A percentile compares a stretch with the other conserved stretches of the same genome.
These are phyloP conservation scores for Mollisia scopiformis DNA, from an alignment of 2,329 filamentous ascomycete genomes.

Conservation along the genomic window DNA sequence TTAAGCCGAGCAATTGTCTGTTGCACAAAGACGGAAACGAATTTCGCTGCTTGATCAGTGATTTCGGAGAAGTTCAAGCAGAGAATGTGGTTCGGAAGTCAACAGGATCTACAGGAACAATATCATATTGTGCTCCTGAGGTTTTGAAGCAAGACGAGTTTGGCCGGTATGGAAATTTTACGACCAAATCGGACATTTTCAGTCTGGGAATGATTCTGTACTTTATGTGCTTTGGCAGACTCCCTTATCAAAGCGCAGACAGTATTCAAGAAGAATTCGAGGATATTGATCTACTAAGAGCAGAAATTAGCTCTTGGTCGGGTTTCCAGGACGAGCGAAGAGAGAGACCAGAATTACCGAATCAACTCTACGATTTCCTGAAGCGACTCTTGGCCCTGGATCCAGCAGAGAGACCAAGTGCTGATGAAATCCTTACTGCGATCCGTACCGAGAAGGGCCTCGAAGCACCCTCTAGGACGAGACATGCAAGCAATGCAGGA, in stretches of 20 bases:
- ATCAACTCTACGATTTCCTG: conserved; percentile 83
- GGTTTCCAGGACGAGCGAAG: conserved; percentile 81
- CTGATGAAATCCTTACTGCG: conserved; percentile 74
- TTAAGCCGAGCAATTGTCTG: conserved; percentile 95
- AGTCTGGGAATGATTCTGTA: conserved; percentile 98
- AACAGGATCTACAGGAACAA: conserved; percentile 91
- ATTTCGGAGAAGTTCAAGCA: conserved; percentile 95
- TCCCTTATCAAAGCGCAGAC: conserved; percentile 86
- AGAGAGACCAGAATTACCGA: conserved; percentile 79
- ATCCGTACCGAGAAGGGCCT: conserved; percentile 36
- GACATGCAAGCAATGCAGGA: conserved; percentile 29
- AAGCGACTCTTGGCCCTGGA: conserved; percentile 79
- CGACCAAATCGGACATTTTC: conserved; percentile 97
- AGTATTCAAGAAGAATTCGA: conserved; percentile 88
- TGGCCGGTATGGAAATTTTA: conserved; percentile 88
- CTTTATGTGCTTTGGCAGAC: conserved; percentile 91
- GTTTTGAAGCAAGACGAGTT: conserved; percentile 72
- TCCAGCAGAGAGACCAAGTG: conserved; percentile 76
- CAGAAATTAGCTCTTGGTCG: conserved; percentile 84
- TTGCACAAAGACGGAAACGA: conserved; percentile 74
- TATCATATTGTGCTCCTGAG: conserved; percentile 96
- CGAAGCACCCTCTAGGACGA: conserved; percentile 31
- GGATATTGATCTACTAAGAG: conserved; percentile 81
- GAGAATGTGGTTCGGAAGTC: conserved; percentile 82
- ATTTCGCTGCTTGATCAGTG: conserved; percentile 85